These are phyloP conservation scores for Trypanosoma vivax DNA, from an alignment of 208 protist genomes.

Conservation along the genomic window DNA sequence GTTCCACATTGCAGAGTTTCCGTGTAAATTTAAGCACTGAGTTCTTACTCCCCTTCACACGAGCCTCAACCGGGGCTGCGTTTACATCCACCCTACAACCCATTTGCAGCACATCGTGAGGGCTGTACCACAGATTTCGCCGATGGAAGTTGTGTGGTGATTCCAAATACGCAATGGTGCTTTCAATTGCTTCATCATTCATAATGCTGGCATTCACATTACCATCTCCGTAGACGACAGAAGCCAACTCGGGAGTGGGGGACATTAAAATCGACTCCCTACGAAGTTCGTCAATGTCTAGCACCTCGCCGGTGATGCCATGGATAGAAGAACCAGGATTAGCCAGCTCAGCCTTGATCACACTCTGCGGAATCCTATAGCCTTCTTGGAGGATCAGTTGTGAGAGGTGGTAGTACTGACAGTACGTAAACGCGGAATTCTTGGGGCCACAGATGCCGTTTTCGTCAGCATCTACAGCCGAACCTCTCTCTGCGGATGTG, in stretches of 20 bases:
- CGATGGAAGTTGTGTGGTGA: conserved; percentile 8
- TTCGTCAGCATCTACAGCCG: background rate
- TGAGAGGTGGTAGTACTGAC: conserved; percentile 74
- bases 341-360: conserved; percentile 34
- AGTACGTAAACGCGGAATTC: background rate
- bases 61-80: conserved; percentile 49
- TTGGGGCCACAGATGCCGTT: background rate
- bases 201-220: background rate
- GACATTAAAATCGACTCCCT: conserved; percentile 23
- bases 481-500: background rate
- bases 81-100: conserved; percentile 75
- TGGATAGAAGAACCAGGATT: conserved; percentile 40
- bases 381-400: conserved; percentile 44
- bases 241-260: conserved; percentile 5
- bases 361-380: conserved; percentile 31
- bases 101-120: conserved; percentile 49
- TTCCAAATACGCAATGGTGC: conserved; percentile 12
- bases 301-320: conserved; percentile 35
- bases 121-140: conserved; percentile 59
- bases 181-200: background rate
- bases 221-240: background rate
- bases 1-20: conserved; percentile 44
- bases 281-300: conserved; percentile 24
- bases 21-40: too few relatives aligned
- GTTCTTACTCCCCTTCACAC: too few relatives aligned